phyloP scores from a whole-genome alignment of 169 alveolate genomes.

The Haemoproteus tartakovskyi region DNA sequence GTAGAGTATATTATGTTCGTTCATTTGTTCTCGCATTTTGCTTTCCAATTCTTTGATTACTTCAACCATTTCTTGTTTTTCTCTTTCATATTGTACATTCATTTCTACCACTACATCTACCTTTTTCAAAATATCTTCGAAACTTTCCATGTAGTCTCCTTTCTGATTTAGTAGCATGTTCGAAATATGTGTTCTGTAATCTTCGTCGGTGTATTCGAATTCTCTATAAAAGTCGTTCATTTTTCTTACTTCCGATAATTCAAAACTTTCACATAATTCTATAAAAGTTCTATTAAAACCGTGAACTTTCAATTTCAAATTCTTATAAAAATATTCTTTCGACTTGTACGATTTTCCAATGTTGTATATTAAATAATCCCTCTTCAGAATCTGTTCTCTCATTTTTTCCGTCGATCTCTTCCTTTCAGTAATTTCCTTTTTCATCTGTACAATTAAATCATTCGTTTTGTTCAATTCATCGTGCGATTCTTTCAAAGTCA shows the following conservation, averaged over 20 bases:
- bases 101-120: conserved; percentile 26
- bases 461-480: conserved; percentile 45
- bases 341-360: conserved; percentile 29
- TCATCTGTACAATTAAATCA: conserved; percentile 1
- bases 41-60: conserved; percentile 50
- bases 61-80: conserved; percentile 35
- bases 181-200: conserved; percentile 28
- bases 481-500: conserved; percentile 58
- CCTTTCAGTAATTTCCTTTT: conserved; percentile 14
- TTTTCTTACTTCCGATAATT: conserved; percentile 40
- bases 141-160: not conserved
- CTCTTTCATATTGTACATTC: conserved; percentile 42
- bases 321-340: conserved; percentile 57
- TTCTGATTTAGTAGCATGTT: conserved; percentile 19
- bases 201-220: conserved; percentile 44
- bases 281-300: conserved; percentile 53
- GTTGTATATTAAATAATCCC: conserved; percentile 41
- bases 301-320: conserved; percentile 22
- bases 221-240: conserved; percentile 37
- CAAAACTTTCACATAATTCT: conserved; percentile 61
- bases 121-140: conserved; percentile 29
- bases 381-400: conserved; percentile 46
- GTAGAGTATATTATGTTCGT: conserved; percentile 33
- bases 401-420: not conserved
- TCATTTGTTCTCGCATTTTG: conserved; percentile 37